phyloP scores from a whole-genome alignment of 257 asterid species.

The Forsythia suspensa region DNA sequence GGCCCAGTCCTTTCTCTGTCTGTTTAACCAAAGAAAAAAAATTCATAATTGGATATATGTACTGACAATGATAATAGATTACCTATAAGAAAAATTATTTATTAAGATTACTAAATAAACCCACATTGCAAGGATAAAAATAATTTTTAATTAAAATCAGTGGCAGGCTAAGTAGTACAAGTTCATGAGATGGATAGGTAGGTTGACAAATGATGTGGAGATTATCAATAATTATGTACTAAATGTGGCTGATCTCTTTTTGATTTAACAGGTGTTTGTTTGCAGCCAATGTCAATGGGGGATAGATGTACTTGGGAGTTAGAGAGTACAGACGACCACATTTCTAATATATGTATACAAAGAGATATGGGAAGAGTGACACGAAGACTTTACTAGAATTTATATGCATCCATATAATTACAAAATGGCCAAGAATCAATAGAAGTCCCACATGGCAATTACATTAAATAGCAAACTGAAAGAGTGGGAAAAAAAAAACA shows the following conservation, averaged over 20 bases:
- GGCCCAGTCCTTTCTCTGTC: neutral
- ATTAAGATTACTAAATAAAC: neutral
- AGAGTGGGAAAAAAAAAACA: neutral
- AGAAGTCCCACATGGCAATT: neutral
- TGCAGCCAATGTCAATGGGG: slow-evolving; percentile 2
- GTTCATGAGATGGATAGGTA: neutral
- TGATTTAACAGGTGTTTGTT: neutral
- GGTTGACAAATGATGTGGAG: neutral
- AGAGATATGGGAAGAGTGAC: neutral
- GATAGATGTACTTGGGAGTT: neutral
- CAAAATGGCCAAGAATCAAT: slow-evolving; percentile 2
- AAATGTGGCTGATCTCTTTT: neutral
- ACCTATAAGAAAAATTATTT: neutral
- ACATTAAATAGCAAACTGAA: slow-evolving; percentile 6
- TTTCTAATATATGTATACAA: neutral
- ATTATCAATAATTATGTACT: neutral
- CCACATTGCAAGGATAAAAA: neutral
- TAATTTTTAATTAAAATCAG: neutral
- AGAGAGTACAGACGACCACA: neutral
- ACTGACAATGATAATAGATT: neutral
- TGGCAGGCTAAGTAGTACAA: neutral
- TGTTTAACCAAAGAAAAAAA: neutral
- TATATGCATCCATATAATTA: slow-evolving; percentile 6
- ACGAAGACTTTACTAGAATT: neutral
- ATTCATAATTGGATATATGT: neutral